phyloP scores from a whole-genome alignment of 352 stramenopile genomes.

The Blastocystis sp. region DNA sequence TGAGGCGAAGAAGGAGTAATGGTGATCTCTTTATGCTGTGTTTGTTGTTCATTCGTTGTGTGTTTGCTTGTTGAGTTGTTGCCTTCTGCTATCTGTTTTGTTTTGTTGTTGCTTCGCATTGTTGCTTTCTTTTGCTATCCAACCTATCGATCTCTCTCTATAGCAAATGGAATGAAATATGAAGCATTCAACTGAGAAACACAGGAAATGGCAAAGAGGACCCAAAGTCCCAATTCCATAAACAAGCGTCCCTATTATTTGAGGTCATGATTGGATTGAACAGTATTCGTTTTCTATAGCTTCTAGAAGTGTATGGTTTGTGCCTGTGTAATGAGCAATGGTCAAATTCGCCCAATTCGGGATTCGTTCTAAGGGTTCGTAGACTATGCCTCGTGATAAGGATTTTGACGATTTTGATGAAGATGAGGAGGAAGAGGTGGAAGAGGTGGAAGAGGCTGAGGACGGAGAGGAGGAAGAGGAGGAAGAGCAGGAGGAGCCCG shows the following conservation, averaged over 20 bases:
- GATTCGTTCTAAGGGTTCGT: background rate
- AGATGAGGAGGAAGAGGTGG: slow-evolving; percentile 24
- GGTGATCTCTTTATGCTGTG: background rate
- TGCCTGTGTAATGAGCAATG: background rate
- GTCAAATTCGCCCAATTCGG: background rate
- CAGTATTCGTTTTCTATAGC: background rate
- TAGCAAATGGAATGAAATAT: no score
- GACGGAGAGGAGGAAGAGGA: slow-evolving; percentile 66
- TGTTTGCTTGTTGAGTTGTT: background rate
- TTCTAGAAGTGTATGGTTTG: background rate
- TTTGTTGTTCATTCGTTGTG: slow-evolving; percentile 36
- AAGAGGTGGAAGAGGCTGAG: slow-evolving; percentile 56
- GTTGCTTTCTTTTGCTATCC: background rate
- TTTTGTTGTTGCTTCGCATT: background rate
- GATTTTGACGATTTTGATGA: slow-evolving; percentile 50
- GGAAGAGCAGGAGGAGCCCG: slow-evolving; percentile 59
- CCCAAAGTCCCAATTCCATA: background rate
- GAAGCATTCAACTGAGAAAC: background rate
- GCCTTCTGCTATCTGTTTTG: background rate
- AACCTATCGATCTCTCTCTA: no score
- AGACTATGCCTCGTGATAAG: background rate
- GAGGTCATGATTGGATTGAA: background rate
- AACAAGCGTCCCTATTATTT: background rate
- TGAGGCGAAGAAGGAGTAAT: slow-evolving; percentile 41
- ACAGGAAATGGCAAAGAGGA: background rate